Percentiles rank a stretch among this genome's conserved stretches.
Conservation (phyloP, 768 basidiomycete species). For the Coprinopsis strossmayeri region DNA sequence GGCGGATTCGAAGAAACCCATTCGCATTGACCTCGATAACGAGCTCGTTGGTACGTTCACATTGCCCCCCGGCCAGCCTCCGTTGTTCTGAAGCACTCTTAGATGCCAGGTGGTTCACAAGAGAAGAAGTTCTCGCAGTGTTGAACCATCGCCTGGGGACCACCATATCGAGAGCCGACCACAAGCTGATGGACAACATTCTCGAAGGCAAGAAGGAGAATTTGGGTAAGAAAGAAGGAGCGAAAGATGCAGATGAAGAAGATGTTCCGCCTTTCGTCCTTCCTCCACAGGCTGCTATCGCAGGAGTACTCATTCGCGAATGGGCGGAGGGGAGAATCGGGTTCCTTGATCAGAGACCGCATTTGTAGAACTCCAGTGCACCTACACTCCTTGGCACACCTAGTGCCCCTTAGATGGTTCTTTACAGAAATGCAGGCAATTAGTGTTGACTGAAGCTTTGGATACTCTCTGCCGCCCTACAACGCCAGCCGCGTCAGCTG, state of each 20-base stretch:
- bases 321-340: slow-evolving; percentile 64
- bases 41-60: slow-evolving; percentile 75
- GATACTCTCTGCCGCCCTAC: no score
- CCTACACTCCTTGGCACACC: no score
- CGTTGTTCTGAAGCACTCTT: slow-evolving; percentile 3
- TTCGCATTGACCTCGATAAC: slow-evolving; percentile 86
- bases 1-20: slow-evolving; percentile 64
- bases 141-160: slow-evolving; percentile 52
- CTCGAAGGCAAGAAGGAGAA: slow-evolving; percentile 31
- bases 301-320: slow-evolving; percentile 76
- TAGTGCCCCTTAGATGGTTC: no score
- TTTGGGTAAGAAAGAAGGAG: slow-evolving; percentile 14
- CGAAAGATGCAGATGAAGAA: slow-evolving; percentile 15
- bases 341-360: slow-evolving; percentile 16
- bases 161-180: slow-evolving; percentile 39
- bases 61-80: not conserved
- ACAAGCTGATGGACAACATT: slow-evolving; percentile 39
- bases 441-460: no score
- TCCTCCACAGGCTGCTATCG: slow-evolving; percentile 74
- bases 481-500: no score
- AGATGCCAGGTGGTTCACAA: slow-evolving; percentile 90
- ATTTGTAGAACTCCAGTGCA: no score
- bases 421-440: no score
- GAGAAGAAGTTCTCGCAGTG: slow-evolving; percentile 61
- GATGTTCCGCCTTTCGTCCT: slow-evolving; percentile 58